These are phyloP conservation scores for Litsea cubeba DNA, from an alignment of 164 flowering plant genomes.

Conservation along the genomic window DNA sequence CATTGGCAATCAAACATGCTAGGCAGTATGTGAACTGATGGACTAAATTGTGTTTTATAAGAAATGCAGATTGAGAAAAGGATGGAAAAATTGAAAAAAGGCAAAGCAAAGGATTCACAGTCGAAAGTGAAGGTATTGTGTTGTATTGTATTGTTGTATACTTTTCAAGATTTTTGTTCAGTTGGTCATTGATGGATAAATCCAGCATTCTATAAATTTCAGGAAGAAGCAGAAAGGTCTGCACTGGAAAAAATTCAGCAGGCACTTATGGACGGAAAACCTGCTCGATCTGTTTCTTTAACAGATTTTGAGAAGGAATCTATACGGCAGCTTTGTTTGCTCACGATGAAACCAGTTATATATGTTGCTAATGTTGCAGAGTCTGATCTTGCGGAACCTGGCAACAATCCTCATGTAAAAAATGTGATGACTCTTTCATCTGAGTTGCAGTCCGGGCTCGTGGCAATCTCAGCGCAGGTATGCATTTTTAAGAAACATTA, in stretches of 20 bases:
- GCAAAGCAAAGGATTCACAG: slow-evolving; percentile 75
- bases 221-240: slow-evolving; percentile 94
- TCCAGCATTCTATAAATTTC: slow-evolving; percentile 13
- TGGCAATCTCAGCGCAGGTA: slow-evolving; percentile 93
- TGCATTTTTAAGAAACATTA: not conserved
- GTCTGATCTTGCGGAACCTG: slow-evolving; percentile 77
- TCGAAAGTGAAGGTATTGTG: slow-evolving; percentile 72
- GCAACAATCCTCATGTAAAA: slow-evolving; percentile 53
- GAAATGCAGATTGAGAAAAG: slow-evolving; percentile 95
- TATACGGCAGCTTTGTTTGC: slow-evolving; percentile 82
- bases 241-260: slow-evolving; percentile 73
- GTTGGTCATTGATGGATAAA: slow-evolving; percentile 1
- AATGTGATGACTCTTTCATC: slow-evolving; percentile 69
- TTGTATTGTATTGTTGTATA: not conserved
- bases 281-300: slow-evolving; percentile 81
- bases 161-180: not conserved
- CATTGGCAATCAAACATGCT: not conserved
- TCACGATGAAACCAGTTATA: slow-evolving; percentile 91
- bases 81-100: slow-evolving; percentile 80
- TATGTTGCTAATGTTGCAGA: slow-evolving; percentile 97
- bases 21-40: slow-evolving; percentile 21
- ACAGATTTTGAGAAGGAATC: slow-evolving; percentile 80
- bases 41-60: slow-evolving; percentile 36
- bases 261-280: slow-evolving; percentile 90
- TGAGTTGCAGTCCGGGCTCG: slow-evolving; percentile 71